phyloP scores from a whole-genome alignment of 768 basidiomycete species.

The Gautieria morchelliformis region DNA sequence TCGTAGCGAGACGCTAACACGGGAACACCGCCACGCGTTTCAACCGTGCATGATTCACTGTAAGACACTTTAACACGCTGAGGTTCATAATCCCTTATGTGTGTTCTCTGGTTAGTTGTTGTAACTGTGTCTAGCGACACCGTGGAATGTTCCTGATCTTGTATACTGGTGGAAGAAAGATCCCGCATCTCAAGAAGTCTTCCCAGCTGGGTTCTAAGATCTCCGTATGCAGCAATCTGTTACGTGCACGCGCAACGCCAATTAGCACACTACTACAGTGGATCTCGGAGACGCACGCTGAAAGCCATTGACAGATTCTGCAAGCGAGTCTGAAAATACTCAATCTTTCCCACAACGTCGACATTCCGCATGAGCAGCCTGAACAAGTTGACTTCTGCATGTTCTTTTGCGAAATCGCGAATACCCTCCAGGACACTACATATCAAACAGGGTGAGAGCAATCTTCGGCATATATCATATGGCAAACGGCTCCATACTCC shows the following conservation, averaged over 20 bases:
- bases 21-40: neutral
- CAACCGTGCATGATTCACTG: neutral
- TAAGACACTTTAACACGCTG: neutral
- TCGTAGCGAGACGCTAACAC: neutral
- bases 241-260: neutral
- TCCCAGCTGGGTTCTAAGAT: neutral
- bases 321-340: neutral
- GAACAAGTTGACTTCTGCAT: neutral
- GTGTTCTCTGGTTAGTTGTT: too few species aligned
- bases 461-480: neutral
- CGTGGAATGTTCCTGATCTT: neutral
- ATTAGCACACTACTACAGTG: neutral
- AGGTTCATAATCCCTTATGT: neutral
- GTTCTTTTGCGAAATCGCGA: neutral
- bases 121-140: neutral
- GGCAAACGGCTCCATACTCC: neutral
- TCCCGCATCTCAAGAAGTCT: neutral
- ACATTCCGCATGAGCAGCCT: neutral
- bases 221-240: neutral
- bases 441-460: neutral
- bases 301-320: neutral
- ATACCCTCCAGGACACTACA: neutral
- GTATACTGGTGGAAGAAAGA: neutral
- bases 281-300: neutral
- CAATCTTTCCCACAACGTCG: neutral